phyloP scores from a whole-genome alignment of 257 asterid species.

The Nyctanthes arbortristis region DNA sequence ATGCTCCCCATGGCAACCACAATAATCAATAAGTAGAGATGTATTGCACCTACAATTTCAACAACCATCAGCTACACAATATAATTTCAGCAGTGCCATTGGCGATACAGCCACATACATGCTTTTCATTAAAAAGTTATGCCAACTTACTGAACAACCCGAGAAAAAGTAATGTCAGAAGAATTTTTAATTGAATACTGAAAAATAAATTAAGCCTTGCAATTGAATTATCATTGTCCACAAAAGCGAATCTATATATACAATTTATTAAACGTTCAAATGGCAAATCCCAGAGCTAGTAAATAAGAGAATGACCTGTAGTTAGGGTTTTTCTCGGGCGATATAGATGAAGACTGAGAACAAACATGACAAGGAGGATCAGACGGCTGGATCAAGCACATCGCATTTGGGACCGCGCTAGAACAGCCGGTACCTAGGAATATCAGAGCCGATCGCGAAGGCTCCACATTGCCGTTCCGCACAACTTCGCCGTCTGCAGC shows the following conservation, averaged over 20 bases:
- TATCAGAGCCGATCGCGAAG: conserved; percentile 65
- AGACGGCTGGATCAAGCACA: conserved; percentile 81
- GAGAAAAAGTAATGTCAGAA: neutral
- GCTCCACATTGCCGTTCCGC: conserved; percentile 50
- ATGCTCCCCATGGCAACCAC: conserved; percentile 49
- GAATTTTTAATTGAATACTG: conserved; percentile 6
- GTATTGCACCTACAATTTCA: conserved; percentile 83
- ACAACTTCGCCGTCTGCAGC: conserved; percentile 33
- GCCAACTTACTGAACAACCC: neutral
- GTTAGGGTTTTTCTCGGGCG: conserved; percentile 80
- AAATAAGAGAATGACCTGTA: conserved; percentile 56
- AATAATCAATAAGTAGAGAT: conserved; percentile 89
- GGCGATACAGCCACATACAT: neutral
- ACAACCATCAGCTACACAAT: conserved; percentile 23
- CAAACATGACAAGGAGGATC: conserved; percentile 91
- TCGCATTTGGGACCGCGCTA: conserved; percentile 80
- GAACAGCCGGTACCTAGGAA: conserved; percentile 98
- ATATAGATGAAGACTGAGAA: conserved; percentile 61
- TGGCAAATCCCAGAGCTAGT: neutral
- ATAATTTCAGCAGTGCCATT: neutral
- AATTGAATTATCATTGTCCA: neutral
- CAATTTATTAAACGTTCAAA: neutral
- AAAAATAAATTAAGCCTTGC: neutral
- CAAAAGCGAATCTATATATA: conserved; percentile 9
- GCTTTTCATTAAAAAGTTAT: neutral